Conservation (phyloP, 2,329 filamentous ascomycete genomes). For the Talaromyces sp. region DNA sequence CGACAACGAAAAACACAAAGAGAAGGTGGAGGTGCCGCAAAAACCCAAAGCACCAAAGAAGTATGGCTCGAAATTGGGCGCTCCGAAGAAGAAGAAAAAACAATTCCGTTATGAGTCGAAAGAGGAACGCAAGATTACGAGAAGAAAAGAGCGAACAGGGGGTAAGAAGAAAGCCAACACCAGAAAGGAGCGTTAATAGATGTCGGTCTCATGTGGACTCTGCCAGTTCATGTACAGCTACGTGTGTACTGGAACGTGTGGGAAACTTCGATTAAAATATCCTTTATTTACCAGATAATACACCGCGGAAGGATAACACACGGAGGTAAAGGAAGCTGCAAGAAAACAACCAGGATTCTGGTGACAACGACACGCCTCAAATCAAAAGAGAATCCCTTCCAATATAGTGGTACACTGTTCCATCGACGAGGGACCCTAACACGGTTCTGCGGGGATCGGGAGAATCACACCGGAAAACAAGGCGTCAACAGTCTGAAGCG, state of each 20-base stretch:
- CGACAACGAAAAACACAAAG: constrained; percentile 19
- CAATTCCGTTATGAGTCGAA: constrained; percentile 93
- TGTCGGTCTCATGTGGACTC: neutral
- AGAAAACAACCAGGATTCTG: constrained; percentile 6
- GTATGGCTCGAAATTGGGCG: constrained; percentile 30
- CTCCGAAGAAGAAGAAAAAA: constrained; percentile 75
- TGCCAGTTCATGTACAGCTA: neutral
- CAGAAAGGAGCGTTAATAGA: constrained; percentile 40
- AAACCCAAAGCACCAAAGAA: constrained; percentile 33
- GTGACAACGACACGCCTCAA: constrained; percentile 13
- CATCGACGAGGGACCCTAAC: constrained; percentile 5
- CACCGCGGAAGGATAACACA: constrained; percentile 20
- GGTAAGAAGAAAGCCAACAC: constrained; percentile 68
- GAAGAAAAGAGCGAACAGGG: constrained; percentile 61
- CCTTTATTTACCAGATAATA: constrained; percentile 17
- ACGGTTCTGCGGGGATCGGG: neutral
- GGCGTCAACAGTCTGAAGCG: constrained; percentile 14
- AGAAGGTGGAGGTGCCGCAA: constrained; percentile 14
- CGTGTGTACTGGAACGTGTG: neutral
- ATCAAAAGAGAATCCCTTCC: constrained; percentile 3
- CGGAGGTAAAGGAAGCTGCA: constrained; percentile 10
- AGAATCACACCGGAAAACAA: constrained; percentile 11
- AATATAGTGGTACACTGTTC: constrained; percentile 3
- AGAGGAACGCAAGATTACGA: constrained; percentile 65
- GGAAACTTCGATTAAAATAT: constrained; percentile 4